phyloP scores from a whole-genome alignment of 192 early-diverging fungal species.

The Phlyctochytrium bullatum region DNA sequence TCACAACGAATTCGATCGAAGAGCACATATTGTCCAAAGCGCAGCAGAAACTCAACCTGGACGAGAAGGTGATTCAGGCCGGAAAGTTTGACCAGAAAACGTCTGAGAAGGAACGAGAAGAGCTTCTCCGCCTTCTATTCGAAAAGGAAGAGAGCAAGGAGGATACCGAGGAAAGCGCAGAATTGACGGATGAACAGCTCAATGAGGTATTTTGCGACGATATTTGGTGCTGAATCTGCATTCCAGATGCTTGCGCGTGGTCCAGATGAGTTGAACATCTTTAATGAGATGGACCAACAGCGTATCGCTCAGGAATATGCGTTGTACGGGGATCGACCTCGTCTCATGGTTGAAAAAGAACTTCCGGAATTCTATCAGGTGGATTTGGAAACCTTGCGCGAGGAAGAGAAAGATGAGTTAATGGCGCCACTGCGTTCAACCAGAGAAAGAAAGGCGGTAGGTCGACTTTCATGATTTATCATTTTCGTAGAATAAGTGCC shows the following conservation, averaged over 20 bases:
- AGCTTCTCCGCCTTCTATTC: constrained; percentile 78
- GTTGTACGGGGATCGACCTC: constrained; percentile 46
- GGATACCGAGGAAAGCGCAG: constrained; percentile 54
- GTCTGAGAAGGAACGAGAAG: constrained; percentile 88
- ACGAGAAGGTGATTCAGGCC: constrained; percentile 98
- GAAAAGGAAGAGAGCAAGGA: constrained; percentile 75
- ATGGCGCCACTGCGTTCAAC: constrained; percentile 48
- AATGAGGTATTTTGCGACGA: constrained; percentile 57
- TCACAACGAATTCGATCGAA: constrained; percentile 89
- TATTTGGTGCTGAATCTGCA: background rate
- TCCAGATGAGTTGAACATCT: constrained; percentile 75
- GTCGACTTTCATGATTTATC: background rate
- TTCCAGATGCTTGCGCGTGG: constrained; percentile 70
- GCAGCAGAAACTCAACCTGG: constrained; percentile 93
- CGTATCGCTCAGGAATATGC: constrained; percentile 57
- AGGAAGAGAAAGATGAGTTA: constrained; percentile 39
- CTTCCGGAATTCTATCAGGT: constrained; percentile 76
- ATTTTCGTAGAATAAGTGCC: too few species aligned
- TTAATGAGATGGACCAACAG: constrained; percentile 74
- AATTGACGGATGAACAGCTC: constrained; percentile 83
- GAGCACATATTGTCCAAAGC: constrained; percentile 90
- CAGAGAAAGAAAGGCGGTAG: constrained; percentile 59
- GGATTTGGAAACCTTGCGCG: constrained; percentile 43
- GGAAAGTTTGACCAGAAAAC: constrained; percentile 99
- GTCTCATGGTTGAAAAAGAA: constrained; percentile 81